phyloP scores from a whole-genome alignment of 495 filamentous ascomycete genomes.

The Lindgomyces ingoldianus region DNA sequence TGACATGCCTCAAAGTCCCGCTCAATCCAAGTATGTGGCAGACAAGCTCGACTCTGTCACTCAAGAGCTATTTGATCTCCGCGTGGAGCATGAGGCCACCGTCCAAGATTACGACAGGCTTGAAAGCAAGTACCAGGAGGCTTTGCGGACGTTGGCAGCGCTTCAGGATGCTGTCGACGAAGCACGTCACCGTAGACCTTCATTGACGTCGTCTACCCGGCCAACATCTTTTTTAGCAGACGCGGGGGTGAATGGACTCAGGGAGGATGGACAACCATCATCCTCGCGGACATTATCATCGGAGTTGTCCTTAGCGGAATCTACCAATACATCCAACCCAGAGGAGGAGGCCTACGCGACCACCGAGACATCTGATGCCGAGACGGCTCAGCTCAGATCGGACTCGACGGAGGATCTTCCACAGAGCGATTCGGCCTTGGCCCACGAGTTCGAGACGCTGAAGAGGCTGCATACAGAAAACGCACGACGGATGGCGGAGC shows the following conservation, averaged over 20 bases:
- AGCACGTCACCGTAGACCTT: slow-evolving; percentile 61
- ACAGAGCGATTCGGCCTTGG: slow-evolving; percentile 40
- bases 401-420: slow-evolving; percentile 22
- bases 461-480: slow-evolving; percentile 72
- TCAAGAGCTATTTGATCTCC: slow-evolving; percentile 88
- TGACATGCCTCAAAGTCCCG: slow-evolving; percentile 59
- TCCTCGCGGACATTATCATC: slow-evolving; percentile 94
- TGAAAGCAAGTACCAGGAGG: slow-evolving; percentile 86
- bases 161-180: slow-evolving; percentile 87
- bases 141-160: slow-evolving; percentile 74
- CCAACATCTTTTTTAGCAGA: slow-evolving; percentile 94
- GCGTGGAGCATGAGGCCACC: slow-evolving; percentile 84
- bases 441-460: slow-evolving; percentile 69
- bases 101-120: slow-evolving; percentile 79
- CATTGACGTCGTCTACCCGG: slow-evolving; percentile 58
- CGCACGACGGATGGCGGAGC: slow-evolving; percentile 66
- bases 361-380: slow-evolving; percentile 39
- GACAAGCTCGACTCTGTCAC: slow-evolving; percentile 92
- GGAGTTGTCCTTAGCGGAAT: slow-evolving; percentile 92
- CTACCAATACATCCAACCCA: slow-evolving; percentile 52
- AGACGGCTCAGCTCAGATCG: slow-evolving; percentile 30
- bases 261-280: slow-evolving; percentile 75
- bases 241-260: slow-evolving; percentile 71
- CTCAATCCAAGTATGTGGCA: slow-evolving; percentile 80
- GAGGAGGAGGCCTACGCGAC: slow-evolving; percentile 26